Conservation (phyloP, 129 eudicot genomes). For the Heracleum sosnowskyi region DNA sequence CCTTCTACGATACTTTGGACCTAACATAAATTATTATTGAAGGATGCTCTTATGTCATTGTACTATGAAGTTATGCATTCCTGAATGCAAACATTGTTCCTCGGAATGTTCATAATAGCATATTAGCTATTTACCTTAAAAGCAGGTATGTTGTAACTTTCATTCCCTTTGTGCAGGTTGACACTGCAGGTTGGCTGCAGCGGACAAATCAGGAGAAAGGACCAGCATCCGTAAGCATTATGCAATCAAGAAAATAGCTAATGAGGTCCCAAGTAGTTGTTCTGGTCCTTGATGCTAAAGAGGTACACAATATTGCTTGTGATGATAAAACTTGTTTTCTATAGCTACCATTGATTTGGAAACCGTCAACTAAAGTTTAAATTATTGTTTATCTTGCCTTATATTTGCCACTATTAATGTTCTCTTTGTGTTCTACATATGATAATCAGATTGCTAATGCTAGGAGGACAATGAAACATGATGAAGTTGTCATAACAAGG, state of each 20-base stretch:
- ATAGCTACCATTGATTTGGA: not conserved
- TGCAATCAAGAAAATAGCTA: conserved; percentile 81
- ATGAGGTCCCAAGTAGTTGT: conserved; percentile 96
- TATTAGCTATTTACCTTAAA: not conserved
- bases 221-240: conserved; percentile 77
- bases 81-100: not conserved
- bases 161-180: conserved; percentile 44
- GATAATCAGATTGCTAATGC: conserved; percentile 52
- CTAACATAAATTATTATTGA: no score
- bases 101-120: not conserved
- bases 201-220: conserved; percentile 82
- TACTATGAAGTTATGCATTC: not conserved
- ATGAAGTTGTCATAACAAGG: conserved; percentile 89
- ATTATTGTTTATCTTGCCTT: not conserved
- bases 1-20: no score
- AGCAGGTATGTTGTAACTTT: not conserved
- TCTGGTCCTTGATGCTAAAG: conserved; percentile 85
- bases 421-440: not conserved
- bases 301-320: conserved; percentile 36
- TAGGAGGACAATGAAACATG: conserved; percentile 83
- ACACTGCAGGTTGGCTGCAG: conserved; percentile 96
- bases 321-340: not conserved
- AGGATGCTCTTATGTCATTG: not conserved
- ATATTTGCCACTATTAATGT: not conserved
- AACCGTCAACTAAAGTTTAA: not conserved